These are phyloP conservation scores for Colletotrichum tanaceti DNA, from an alignment of 2,329 filamentous ascomycete genomes.

Conservation along the genomic window DNA sequence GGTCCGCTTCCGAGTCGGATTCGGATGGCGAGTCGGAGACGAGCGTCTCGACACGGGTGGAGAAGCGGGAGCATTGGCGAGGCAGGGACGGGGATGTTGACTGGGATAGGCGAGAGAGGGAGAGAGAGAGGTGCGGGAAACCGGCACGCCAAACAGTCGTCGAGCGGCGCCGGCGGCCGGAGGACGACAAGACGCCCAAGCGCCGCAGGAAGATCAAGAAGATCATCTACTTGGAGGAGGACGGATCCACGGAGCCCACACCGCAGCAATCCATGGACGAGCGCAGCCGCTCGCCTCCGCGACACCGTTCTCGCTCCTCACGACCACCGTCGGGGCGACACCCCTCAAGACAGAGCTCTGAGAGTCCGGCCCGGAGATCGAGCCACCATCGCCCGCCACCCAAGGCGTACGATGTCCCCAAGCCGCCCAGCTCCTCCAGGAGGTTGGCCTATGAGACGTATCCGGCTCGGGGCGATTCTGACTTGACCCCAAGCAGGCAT, in stretches of 20 bases:
- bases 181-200: conserved; percentile 29
- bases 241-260: conserved; percentile 26
- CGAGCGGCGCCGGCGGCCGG: conserved; percentile 40
- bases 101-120: conserved; percentile 20
- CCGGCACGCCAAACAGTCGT: conserved; percentile 14
- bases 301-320: conserved; percentile 37
- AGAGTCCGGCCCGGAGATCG: conserved; percentile 23
- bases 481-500: conserved; percentile 20
- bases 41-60: conserved; percentile 51
- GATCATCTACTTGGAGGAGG: conserved; percentile 33
- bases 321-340: conserved; percentile 35
- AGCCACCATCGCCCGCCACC: conserved; percentile 26
- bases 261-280: conserved; percentile 28
- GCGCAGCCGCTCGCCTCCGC: conserved; percentile 26
- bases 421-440: conserved; percentile 30
- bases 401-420: conserved; percentile 25
- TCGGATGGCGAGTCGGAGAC: conserved; percentile 55
- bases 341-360: conserved; percentile 27
- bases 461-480: conserved; percentile 15
- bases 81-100: neutral
- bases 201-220: conserved; percentile 33
- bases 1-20: conserved; percentile 47
- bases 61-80: conserved; percentile 42
- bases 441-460: conserved; percentile 5
- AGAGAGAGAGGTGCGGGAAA: conserved; percentile 12